Percentiles rank a stretch among this genome's conserved stretches.
Conservation (phyloP, 805 yeast genomes). For the Kodamaea sagamina region DNA sequence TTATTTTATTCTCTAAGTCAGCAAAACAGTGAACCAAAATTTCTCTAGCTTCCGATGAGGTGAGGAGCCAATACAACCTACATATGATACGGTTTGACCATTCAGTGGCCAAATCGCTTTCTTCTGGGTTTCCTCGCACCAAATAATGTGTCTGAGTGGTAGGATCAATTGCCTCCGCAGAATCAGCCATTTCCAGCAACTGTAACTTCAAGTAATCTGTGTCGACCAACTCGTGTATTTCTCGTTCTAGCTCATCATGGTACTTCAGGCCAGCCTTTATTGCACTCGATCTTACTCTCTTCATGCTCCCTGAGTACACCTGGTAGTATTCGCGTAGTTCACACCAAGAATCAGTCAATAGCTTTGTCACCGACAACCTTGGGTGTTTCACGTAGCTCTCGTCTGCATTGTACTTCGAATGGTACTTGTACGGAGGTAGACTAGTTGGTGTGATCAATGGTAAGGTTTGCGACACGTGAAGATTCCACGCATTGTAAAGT, state of each 20-base stretch:
- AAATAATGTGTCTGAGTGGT: neutral
- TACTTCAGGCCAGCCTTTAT: slow-evolving; percentile 49
- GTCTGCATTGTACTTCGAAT: slow-evolving; percentile 26
- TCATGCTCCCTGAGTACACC: slow-evolving; percentile 46
- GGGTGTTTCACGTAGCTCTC: slow-evolving; percentile 26
- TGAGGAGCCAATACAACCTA: slow-evolving; percentile 43
- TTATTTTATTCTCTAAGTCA: slow-evolving; percentile 26
- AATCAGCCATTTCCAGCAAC: slow-evolving; percentile 14
- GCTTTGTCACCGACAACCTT: slow-evolving; percentile 59
- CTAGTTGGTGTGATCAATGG: slow-evolving; percentile 8
- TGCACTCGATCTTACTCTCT: slow-evolving; percentile 31
- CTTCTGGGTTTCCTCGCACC: slow-evolving; percentile 13
- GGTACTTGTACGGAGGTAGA: slow-evolving; percentile 28
- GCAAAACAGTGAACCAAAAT: slow-evolving; percentile 56
- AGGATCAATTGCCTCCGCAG: neutral
- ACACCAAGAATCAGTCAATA: slow-evolving; percentile 67
- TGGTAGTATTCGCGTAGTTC: slow-evolving; percentile 59
- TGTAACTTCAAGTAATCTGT: slow-evolving; percentile 9
- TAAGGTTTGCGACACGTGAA: slow-evolving; percentile 3
- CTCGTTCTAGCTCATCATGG: slow-evolving; percentile 51
- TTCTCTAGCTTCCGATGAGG: slow-evolving; percentile 61
- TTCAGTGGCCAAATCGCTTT: slow-evolving; percentile 25
- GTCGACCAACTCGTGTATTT: slow-evolving; percentile 43
- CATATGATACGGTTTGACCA: slow-evolving; percentile 46
- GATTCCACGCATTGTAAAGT: slow-evolving; percentile 8